Evolutionary conservation across 1,139 yeast species (phyloP), one percentile per base, ranked within the genome.

Genomic region (Debaryomyces psychrophilus): DNA sequence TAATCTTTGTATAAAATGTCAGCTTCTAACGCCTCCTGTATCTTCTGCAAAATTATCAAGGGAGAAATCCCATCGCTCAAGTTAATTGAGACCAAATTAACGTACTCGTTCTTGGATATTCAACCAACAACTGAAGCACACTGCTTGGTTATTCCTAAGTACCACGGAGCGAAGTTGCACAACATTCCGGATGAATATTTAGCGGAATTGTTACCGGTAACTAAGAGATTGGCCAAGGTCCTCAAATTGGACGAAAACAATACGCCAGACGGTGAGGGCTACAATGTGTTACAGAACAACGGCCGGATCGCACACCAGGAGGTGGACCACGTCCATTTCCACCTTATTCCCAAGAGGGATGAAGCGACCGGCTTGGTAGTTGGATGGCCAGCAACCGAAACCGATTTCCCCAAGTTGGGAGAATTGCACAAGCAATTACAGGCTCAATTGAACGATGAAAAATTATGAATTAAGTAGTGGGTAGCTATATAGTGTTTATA

Each of bases 261-360:
- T 50, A 62, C 73, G 8, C 85, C 85, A 5, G 87, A 84, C 7
- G 90, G 93, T 33, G 77, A 72, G 41, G 97, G 97, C 34, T 92
- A 92, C 78, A 92, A 92, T 64, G 67, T 92, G 25, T 76, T 92
- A 54, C 98, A 92, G 68, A 93, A 93, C 75, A 92, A 93, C 58
- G 98, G 97, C 33, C 69, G 87, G 58, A 84, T 90, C 61, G 98
- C 98, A 18, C 97, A 92, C 64, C 98, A 93, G 69, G 83, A 77
- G 49, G 97, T 93, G 50, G 96, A 87, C 59, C 99, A 93, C 65
- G 97, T 92, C 48, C 99, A 92, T 67, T 87, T 93, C 78, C 99
- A 93, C 64, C 81, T 93, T 67, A 93, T 93, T 60, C 99, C 99
- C 37, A 92, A 92, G 77, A 77, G 77, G 48, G 83, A 83, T 56